Base-by-base conservation (phyloP, 2,329 filamentous ascomycete species). In the Exophiala lecanii-corni region DNA sequence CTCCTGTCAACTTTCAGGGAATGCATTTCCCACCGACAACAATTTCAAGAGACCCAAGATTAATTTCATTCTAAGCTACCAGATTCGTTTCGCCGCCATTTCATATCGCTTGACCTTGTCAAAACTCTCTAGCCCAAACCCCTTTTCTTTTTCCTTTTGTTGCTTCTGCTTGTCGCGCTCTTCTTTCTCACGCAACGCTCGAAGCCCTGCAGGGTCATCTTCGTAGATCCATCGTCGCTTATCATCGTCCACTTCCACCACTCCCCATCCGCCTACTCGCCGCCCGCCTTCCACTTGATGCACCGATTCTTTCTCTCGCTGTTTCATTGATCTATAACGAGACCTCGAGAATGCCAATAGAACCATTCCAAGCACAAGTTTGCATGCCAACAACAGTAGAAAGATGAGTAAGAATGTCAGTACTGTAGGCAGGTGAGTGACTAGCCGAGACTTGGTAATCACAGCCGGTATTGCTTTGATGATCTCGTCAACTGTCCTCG, bases 21-120 rank as follows among this genome's bases (percentile, higher is more conserved):
- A n/a, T n/a, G n/a, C n/a, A n/a, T n/a, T n/a, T n/a, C n/a, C n/a
- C n/a, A n/a, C n/a, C n/a, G n/a, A n/a, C n/a, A n/a, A n/a, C n/a
- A n/a, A n/a, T n/a, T n/a, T n/a, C n/a, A n/a, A n/a, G n/a, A n/a
- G n/a, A n/a, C n/a, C n/a, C n/a, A n/a, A n/a, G n/a, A n/a, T n/a
- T n/a, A n/a, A n/a, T n/a, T n/a, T n/a, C n/a, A n/a, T n/a, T n/a
- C n/a, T n/a, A n/a, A n/a, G n/a, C 63, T 56, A 97, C 92, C 92
- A 98, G 57, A 98, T 98, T 61, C 92, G 77, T 74, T 96, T 97
- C 1, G 88, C 87, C 56, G 89, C 83, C 92, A 97, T 96, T 61
- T 89, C 88, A 68, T 96, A 98, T 57, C 92, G 75, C 55, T 74
- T 79, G 50, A 81, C 87, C 61, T 69, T 79, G 58, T 74, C 84